These are phyloP conservation scores for Echria macrotheca DNA, from an alignment of 495 filamentous ascomycete genomes.

Conservation along the genomic window DNA sequence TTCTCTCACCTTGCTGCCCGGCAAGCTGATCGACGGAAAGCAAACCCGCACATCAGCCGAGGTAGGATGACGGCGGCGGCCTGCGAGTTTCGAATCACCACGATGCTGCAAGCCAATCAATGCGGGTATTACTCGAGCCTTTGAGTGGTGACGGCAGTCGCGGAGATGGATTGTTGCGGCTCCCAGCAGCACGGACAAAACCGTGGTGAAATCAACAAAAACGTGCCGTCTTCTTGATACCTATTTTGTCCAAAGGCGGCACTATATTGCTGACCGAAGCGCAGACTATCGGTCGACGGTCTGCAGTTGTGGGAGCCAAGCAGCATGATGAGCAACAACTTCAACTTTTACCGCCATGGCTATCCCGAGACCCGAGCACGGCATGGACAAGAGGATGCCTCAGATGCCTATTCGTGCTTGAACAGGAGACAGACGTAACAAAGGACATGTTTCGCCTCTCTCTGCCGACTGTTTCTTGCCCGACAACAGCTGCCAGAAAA, in stretches of 20 bases:
- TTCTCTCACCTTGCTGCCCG: not conserved
- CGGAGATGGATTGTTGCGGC: too few relatives aligned
- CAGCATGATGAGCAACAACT: too few relatives aligned
- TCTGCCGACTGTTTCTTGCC: slow-evolving; percentile 23
- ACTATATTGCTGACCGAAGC: not conserved
- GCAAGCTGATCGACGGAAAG: slow-evolving; percentile 5
- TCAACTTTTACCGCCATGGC: not conserved
- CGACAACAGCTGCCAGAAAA: slow-evolving; percentile 5
- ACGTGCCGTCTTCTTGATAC: not conserved
- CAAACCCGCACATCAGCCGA: slow-evolving; percentile 15
- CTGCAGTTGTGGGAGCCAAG: too few relatives aligned
- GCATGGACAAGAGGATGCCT: slow-evolving; percentile 9
- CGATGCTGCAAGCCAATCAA: slow-evolving; percentile 8
- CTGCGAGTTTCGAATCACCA: slow-evolving; percentile 11
- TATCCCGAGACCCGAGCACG: not conserved
- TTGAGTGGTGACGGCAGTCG: not conserved
- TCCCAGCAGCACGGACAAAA: not conserved
- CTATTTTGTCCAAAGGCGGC: not conserved
- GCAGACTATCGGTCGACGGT: slow-evolving; percentile 3
- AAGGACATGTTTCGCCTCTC: slow-evolving; percentile 12
- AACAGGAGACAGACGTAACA: slow-evolving; percentile 8
- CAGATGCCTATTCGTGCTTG: not conserved
- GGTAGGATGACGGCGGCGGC: slow-evolving; percentile 6
- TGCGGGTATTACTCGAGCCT: slow-evolving; percentile 1
- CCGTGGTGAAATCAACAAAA: not conserved